A percentile compares a stretch with the other conserved stretches of the same genome.
Conservation (phyloP, 257 asterid species). For the Fraxinus anomala region DNA sequence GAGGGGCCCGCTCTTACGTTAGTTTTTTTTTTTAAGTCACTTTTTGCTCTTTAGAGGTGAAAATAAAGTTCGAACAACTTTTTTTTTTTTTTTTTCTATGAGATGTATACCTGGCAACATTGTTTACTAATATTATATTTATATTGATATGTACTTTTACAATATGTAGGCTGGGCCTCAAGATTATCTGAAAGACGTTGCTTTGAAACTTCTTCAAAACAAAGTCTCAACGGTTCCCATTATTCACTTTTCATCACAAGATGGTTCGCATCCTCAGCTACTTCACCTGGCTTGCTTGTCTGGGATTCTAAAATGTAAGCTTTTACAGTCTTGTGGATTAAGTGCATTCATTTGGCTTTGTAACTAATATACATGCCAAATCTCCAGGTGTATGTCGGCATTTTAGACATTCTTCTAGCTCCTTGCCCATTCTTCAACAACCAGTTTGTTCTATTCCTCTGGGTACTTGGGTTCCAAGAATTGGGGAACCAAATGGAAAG, state of each 20-base stretch:
- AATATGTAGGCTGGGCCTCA: slow-evolving; percentile 63
- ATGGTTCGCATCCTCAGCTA: slow-evolving; percentile 63
- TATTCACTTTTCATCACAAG: slow-evolving; percentile 63
- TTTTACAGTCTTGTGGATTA: slow-evolving; percentile 10
- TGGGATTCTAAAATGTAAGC: slow-evolving; percentile 73
- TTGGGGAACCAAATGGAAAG: slow-evolving; percentile 64
- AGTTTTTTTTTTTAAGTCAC: background rate
- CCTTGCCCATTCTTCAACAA: slow-evolving; percentile 72
- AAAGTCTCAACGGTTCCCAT: slow-evolving; percentile 66
- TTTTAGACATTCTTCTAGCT: slow-evolving; percentile 72
- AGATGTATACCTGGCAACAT: background rate
- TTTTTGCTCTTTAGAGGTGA: background rate
- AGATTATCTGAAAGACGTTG: slow-evolving; percentile 64
- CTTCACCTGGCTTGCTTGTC: slow-evolving; percentile 72
- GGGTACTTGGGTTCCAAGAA: slow-evolving; percentile 78
- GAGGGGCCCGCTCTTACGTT: background rate
- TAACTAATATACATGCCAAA: slow-evolving; percentile 26
- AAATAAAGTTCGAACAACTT: background rate
- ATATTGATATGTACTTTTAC: slow-evolving; percentile 18
- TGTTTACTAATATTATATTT: slow-evolving; percentile 1
- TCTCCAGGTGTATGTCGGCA: slow-evolving; percentile 66
- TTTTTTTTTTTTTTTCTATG: too few species aligned
- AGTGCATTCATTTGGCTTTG: slow-evolving; percentile 5
- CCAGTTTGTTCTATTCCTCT: slow-evolving; percentile 66
- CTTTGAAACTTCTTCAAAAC: slow-evolving; percentile 60